Percentiles rank a stretch among this genome's conserved stretches.
phyloP scores from a whole-genome alignment of 2,329 filamentous ascomycete species.

The Fusarium begoniae region DNA sequence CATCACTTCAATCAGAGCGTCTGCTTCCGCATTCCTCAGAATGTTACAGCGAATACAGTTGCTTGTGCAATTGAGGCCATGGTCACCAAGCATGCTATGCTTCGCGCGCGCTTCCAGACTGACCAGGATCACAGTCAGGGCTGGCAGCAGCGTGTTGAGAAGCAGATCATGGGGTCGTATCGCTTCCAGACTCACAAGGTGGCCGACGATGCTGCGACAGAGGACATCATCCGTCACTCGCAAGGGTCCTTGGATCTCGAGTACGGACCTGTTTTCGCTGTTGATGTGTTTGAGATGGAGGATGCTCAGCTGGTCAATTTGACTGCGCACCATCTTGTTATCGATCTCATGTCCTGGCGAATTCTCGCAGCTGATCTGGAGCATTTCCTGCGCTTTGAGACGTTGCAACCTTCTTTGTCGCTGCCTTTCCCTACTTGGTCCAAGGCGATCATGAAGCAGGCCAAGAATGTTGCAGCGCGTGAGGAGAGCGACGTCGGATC shows the following conservation, averaged over 20 bases:
- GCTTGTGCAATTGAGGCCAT: background rate
- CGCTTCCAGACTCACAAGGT: background rate
- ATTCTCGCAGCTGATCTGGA: background rate
- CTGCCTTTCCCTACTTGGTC: background rate
- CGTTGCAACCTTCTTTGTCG: background rate
- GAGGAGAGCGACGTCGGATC: background rate
- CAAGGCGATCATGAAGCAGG: background rate
- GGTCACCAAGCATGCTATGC: background rate
- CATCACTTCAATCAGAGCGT: background rate
- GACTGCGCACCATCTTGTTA: background rate
- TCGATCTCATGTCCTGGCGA: background rate
- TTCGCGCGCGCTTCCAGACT: background rate
- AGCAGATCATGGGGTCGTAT: background rate
- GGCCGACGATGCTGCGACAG: accelerated
- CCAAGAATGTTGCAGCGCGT: accelerated
- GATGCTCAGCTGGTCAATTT: background rate
- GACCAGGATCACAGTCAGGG: background rate
- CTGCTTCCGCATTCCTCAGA: background rate
- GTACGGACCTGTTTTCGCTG: background rate
- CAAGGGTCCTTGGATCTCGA: background rate
- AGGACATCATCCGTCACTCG: background rate
- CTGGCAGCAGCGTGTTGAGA: background rate
- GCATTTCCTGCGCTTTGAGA: background rate
- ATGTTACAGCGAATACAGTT: accelerated
- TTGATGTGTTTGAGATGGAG: background rate